Base-by-base conservation (phyloP, 176 grass and related monocot genomes). In the Pontederia paniculata region DNA sequence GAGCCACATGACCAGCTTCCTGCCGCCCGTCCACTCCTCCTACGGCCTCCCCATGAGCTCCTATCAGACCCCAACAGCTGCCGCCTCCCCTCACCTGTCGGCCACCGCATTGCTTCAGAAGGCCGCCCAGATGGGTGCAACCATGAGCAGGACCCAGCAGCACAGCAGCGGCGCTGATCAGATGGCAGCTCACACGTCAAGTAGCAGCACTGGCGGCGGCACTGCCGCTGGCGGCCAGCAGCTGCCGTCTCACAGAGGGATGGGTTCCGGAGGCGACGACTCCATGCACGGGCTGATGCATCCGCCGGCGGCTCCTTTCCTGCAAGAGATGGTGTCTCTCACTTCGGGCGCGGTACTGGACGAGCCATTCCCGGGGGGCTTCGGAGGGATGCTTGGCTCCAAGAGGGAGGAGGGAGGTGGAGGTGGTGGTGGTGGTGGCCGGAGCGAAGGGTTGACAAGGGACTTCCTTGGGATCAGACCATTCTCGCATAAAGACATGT, bases 101-200 rank as follows among this genome's bases (percentile, higher is more conserved):
- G 55, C 55, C 23, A 57, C 55, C 16, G 55, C 55, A 57, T 25
- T 57, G 55, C 55, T 57, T 28, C 55, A 57, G 55, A 57, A 57
- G 55, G 55, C 55, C 13, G 55, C 55, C 28, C 55, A 57, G 55
- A 28, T 28, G 55, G 55, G 55, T n/a, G 22, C 55, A n/a, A 57
- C 55, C 55, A 17, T 57, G 55, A 57, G 55, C 15, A 37, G 55
- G 28, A 57, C 23, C 55, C 12, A 22, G 15, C 23, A 41, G n/a
- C 48, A 50, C 15, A 17, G 28, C 28, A 6, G 28, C 28, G 7
- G 28, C 16, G 15, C n/a, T 21, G 51, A 20, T 53, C 23, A 57
- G 55, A 57, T 57, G 55, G 23, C 23, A 57, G 55, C 55, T 9
- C 12, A 57, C 13, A 41, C 55, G 14, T 17, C 48, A 50, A 57